Evolutionary conservation across 2,329 filamentous ascomycete species (phyloP).

Genomic region (Nigrospora oryzae): DNA sequence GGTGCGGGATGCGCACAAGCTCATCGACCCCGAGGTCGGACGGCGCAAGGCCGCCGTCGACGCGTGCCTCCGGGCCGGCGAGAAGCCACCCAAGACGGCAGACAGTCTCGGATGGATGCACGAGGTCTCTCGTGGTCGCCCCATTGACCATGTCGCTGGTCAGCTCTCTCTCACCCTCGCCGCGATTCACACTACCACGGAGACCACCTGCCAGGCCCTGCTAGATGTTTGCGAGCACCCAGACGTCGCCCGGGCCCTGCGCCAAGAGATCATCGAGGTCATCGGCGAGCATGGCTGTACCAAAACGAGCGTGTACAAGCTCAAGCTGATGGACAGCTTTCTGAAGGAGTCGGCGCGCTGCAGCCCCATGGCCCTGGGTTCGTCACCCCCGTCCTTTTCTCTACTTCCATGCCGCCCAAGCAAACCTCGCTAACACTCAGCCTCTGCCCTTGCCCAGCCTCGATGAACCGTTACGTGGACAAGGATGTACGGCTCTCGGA

Average conservation of each 20-base stretch:
- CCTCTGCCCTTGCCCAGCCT: conserved; percentile 6
- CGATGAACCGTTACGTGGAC: conserved; percentile 22
- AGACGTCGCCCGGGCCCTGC: conserved; percentile 32
- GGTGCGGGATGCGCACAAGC: conserved; percentile 22
- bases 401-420: background rate
- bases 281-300: conserved; percentile 20
- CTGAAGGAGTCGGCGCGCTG: conserved; percentile 28
- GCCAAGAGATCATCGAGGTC: conserved; percentile 32
- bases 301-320: conserved; percentile 22
- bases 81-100: conserved; percentile 22
- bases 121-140: conserved; percentile 20
- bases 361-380: conserved; percentile 17
- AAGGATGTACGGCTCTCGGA: conserved; percentile 16
- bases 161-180: conserved; percentile 28
- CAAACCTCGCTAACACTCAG: too few species aligned
- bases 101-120: conserved; percentile 36
- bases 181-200: conserved; percentile 33
- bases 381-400: conserved; percentile 1
- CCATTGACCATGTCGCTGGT: conserved; percentile 20
- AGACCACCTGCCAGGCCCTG: conserved; percentile 24
- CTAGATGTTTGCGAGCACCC: conserved; percentile 35
- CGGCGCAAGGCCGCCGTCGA: conserved; percentile 17
- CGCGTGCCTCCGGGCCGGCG: conserved; percentile 13
- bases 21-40: conserved; percentile 23
- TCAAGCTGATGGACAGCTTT: conserved; percentile 30